A percentile compares a stretch with the other conserved stretches of the same genome.
phyloP scores from a whole-genome alignment of 768 basidiomycete species.

The Amanita thiersii region DNA sequence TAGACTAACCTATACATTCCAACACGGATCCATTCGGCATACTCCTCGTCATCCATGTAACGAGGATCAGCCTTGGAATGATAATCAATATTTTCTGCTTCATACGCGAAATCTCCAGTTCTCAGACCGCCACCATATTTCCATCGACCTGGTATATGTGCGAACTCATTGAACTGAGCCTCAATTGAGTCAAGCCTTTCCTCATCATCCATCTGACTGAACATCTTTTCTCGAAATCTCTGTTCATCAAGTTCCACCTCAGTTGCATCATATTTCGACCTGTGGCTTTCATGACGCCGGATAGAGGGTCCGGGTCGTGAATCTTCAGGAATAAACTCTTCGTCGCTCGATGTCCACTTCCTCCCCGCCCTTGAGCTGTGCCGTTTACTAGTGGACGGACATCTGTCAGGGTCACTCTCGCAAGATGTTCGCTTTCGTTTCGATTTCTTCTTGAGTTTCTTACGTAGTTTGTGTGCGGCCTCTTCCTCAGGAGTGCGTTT shows the following conservation, averaged over 20 bases:
- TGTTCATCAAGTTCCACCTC: slow-evolving; percentile 53
- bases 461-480: slow-evolving; percentile 31
- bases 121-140: slow-evolving; percentile 21
- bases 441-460: slow-evolving; percentile 28
- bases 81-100: slow-evolving; percentile 24
- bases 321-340: slow-evolving; percentile 20
- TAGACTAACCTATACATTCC: slow-evolving; percentile 76
- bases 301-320: slow-evolving; percentile 15
- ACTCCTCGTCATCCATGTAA: slow-evolving; percentile 78
- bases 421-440: slow-evolving; percentile 18
- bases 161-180: slow-evolving; percentile 56
- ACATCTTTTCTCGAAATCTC: slow-evolving; percentile 66
- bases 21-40: slow-evolving; percentile 76
- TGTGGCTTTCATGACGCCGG: slow-evolving; percentile 14
- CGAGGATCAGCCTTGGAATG: slow-evolving; percentile 35
- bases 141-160: slow-evolving; percentile 72
- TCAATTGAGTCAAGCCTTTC: slow-evolving; percentile 58
- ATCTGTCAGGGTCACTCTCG: slow-evolving; percentile 11
- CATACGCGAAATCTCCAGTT: slow-evolving; percentile 14
- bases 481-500: slow-evolving; percentile 61
- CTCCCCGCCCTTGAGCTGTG: slow-evolving; percentile 15
- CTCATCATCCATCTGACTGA: slow-evolving; percentile 66
- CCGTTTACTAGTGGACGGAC: slow-evolving; percentile 18
- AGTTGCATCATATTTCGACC: slow-evolving; percentile 39
- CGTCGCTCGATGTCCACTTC: slow-evolving; percentile 46